These are phyloP conservation scores for Saccharomycopsis selenospora DNA, from an alignment of 805 yeast genomes.

Conservation along the genomic window DNA sequence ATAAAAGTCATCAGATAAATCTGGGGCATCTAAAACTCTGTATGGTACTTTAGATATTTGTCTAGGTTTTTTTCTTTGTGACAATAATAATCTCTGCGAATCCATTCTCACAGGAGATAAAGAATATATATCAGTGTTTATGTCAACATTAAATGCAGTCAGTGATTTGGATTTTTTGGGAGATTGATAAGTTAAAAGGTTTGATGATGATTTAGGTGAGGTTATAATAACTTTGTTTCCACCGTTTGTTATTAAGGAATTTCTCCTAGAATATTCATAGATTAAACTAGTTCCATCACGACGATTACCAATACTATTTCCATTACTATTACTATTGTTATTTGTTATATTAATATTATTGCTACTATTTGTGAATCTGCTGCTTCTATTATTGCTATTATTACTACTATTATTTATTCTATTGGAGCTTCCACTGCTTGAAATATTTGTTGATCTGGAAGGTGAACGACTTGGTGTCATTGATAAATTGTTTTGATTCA, in stretches of 20 bases:
- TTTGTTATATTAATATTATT: not conserved
- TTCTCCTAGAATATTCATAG: not conserved
- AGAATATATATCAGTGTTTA: constrained; percentile 70
- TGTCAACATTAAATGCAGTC: constrained; percentile 46
- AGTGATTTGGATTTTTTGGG: constrained; percentile 58
- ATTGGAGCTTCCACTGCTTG: not conserved
- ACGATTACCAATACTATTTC: not conserved
- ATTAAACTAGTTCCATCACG: not conserved
- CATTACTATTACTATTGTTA: not conserved
- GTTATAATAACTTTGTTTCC: constrained; percentile 7
- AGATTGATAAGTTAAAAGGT: constrained; percentile 68
- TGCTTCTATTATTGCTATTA: not conserved
- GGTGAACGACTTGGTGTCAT: not conserved
- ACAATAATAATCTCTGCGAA: constrained; percentile 66
- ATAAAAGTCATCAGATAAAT: constrained; percentile 87
- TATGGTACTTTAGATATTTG: constrained; percentile 81
- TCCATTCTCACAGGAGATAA: constrained; percentile 85
- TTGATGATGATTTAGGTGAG: constrained; percentile 37
- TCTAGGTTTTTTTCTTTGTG: constrained; percentile 76
- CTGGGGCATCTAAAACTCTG: constrained; percentile 93
- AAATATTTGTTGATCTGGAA: not conserved
- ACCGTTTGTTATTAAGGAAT: constrained; percentile 1
- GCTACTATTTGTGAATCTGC: not conserved
- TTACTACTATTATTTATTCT: not conserved
- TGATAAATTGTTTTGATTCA: not conserved